Evolutionary conservation across 352 stramenopile genomes (phyloP).

Genomic region (Pythium folliculosum): DNA sequence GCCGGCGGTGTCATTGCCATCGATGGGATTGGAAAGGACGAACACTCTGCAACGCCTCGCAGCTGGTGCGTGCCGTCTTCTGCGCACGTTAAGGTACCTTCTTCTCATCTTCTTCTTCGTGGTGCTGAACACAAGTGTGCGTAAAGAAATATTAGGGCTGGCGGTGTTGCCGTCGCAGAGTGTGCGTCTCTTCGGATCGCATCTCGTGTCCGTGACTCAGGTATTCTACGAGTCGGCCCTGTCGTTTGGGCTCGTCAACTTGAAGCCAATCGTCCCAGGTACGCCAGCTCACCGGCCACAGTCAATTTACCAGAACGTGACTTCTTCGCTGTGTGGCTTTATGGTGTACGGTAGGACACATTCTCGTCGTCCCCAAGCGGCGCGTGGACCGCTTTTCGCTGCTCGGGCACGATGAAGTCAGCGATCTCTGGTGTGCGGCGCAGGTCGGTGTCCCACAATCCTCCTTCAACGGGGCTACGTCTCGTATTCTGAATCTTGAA

Average conservation of each 20-base stretch:
- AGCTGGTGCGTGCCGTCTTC: background rate
- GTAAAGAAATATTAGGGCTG: slow-evolving; percentile 14
- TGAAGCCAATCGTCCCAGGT: slow-evolving; percentile 93
- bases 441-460: slow-evolving; percentile 40
- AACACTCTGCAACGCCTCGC: slow-evolving; percentile 6
- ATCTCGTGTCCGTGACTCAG: slow-evolving; percentile 45
- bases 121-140: background rate
- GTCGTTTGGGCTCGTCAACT: slow-evolving; percentile 89
- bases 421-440: slow-evolving; percentile 89
- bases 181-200: slow-evolving; percentile 53
- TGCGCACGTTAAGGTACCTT: background rate
- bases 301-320: background rate
- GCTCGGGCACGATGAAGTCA: slow-evolving; percentile 82
- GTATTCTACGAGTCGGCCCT: slow-evolving; percentile 61
- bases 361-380: slow-evolving; percentile 87
- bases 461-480: too few relatives aligned
- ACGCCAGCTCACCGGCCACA: background rate
- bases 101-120: background rate
- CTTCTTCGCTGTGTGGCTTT: background rate
- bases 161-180: background rate
- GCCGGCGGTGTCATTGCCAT: background rate
- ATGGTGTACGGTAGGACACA: slow-evolving; percentile 60
- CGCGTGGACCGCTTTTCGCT: slow-evolving; percentile 71
- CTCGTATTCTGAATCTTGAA: too few relatives aligned
- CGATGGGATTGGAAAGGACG: background rate